Evolutionary conservation across 148 eudicot species (phyloP).

Genomic region (Drosera capensis): DNA sequence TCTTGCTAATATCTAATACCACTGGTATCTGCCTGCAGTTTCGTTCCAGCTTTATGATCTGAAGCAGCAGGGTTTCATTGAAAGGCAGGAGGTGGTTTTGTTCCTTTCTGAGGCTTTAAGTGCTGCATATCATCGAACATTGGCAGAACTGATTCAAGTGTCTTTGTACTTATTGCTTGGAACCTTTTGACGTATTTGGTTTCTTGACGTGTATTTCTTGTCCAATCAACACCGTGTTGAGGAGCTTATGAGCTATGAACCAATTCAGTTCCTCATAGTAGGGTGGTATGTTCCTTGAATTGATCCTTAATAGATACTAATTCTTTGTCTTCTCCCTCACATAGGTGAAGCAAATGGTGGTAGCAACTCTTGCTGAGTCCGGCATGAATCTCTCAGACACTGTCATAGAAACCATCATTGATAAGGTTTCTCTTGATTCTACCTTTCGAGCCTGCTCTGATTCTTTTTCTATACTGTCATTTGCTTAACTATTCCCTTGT

Average conservation of each 20-base stretch:
- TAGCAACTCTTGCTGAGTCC: slow-evolving; percentile 54
- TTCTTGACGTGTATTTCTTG: too few species aligned
- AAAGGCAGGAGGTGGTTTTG: slow-evolving; percentile 22
- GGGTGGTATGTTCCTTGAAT: not conserved
- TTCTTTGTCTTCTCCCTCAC: not conserved
- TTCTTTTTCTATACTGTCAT: not conserved
- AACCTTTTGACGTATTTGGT: too few species aligned
- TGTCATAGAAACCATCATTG: slow-evolving; percentile 47
- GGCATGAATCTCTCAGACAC: slow-evolving; percentile 55
- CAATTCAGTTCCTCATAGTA: too few species aligned
- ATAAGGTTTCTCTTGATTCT: slow-evolving; percentile 26
- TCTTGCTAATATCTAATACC: too few species aligned
- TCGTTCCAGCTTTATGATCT: slow-evolving; percentile 25
- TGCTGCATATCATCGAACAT: not conserved
- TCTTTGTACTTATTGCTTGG: too few species aligned
- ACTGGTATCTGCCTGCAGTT: slow-evolving; percentile 14
- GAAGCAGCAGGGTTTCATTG: slow-evolving; percentile 26
- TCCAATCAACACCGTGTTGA: too few species aligned
- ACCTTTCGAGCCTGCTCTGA: not conserved
- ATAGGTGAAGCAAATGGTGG: slow-evolving; percentile 69
- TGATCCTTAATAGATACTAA: not conserved
- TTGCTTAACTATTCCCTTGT: not conserved
- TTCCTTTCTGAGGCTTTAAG: not conserved
- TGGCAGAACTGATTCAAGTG: too few species aligned
- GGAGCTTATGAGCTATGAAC: too few species aligned